Evolutionary conservation across 2,329 filamentous ascomycete species (phyloP), one percentile per base, ranked within the genome.

Genomic region (Neopestalotiopsis sp.): DNA sequence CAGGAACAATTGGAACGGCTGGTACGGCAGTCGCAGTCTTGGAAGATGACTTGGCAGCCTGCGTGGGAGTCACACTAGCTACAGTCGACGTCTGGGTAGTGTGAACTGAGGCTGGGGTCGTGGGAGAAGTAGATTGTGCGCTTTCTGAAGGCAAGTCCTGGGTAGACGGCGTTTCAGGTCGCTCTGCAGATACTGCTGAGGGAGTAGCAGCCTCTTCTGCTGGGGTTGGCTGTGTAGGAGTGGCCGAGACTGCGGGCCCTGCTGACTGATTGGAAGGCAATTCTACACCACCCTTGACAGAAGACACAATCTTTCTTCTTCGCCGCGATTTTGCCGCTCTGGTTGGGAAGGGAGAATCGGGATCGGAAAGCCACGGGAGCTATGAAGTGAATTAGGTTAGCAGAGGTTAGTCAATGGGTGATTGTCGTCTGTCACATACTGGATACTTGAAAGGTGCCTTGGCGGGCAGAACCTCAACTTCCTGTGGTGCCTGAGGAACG

Each of bases 311-410:
- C 66, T 77, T 78, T 70, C 77, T 77, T 72, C 81, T 85, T 77
- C 84, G 85, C 72, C 81, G 83, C 45, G 81, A 79, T 73, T 79
- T 84, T 13, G 79, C 56, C 45, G 77, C 72, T 72, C 79, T 81
- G 3, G 74, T 74, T 13, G 89, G 88, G 74, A 89, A 91, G 10
- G 82, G 79, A 34, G 79, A 73, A 40, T 87, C 84, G 3, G 86
- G 85, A 40, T 78, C 78, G 0, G 88, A 89, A 32, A 84, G 74
- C 88, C 89, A 91, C 10, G 89, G 89, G 10, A 91, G 79, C 87
- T 90, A 69, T 13, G 69, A 34, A 49, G 67, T 24, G 70, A 24
- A 58, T 40, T 28, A 13, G 49, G 68, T 83, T 71, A 83, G 77
- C 42, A 58, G 9, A 1, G n/a, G 9, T 2, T 24, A 7, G n/a